Base-by-base conservation (phyloP, 2,329 filamentous ascomycete species). In the Cladosporium sp. region DNA sequence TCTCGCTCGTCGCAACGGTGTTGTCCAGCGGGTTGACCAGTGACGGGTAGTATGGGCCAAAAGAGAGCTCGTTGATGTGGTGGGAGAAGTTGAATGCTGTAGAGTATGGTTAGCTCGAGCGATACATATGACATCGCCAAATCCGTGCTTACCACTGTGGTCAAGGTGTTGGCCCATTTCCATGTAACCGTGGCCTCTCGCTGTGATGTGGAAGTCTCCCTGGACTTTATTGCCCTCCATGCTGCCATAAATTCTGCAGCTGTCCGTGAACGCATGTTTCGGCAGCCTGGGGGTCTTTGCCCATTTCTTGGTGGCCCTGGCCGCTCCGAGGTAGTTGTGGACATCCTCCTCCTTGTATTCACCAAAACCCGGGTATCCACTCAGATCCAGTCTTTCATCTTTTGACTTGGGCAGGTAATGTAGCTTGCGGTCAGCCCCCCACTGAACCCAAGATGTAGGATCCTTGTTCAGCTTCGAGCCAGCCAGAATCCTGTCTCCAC, bases 171-270 rank as follows among this genome's bases (percentile, higher is more conserved):
- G 82, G 46, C 89, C 91, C 70, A 88, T 84, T 75, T 93, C 92
- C 78, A 87, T 86, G 79, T 99, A 99, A n/a, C 95, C 95, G 78
- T 98, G 94, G 0, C 95, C 95, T 68, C 93, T 83, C 3, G 95
- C 95, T 1, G 95, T 99, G 74, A 99, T 95, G 77, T 99, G 95
- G 76, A 99, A 98, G 78, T 99, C 94, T 4, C 94, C 95, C 79
- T 97, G 94, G 53, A 99, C 95, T 81, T 96, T 96, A 79, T 99
- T 99, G 71, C 96, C 86, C 71, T 96, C 91, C 77, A 99, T 78
- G 73, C 88, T 96, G 37, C 95, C 95, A 78, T 88, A 99, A 69
- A 99, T 88, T 57, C 95, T 88, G 78, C 95, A 99, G 68, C 91
- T 90, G 77, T 97, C 91, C 18, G 84, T 79, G 21, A 80, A 52